Evolutionary conservation across 192 early-diverging fungal genomes (phyloP), one percentile per base, ranked within the genome.

Genomic region (Podochytrium sp.): DNA sequence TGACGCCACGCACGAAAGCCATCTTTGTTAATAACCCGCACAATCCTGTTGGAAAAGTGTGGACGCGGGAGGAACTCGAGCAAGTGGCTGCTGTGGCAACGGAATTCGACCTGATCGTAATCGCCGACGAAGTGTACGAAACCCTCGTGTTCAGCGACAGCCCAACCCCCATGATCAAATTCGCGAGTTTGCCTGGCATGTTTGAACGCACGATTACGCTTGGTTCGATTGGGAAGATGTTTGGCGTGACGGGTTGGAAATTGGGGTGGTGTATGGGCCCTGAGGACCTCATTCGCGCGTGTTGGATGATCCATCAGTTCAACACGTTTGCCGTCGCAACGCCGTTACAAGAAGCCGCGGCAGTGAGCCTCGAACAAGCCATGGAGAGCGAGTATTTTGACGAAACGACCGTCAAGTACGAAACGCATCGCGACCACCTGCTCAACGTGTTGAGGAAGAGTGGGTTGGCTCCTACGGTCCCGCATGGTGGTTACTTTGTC

Each of bases 191-290:
- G 34, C 89, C 93, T 3, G 89, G 90, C 37, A 88, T 97, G 81
- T 97, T 92, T 92, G 89, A 95, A 71, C 89, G 95, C 52, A 97
- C 96, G 3, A 89, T 98, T 50, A 95, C 95, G n/a, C 89, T 96
- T 29, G 94, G 95, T 12, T 92, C 91, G 42, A 91, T 92, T 14
- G 96, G 96, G 52, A 98, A 98, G 80, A 92, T 93, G 81, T 94
- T 96, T 81, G 96, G 94, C 37, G 91, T 94, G 18, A 98, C 96
- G 6, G 96, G 96, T 35, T 98, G 96, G 96, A 95, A 96, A 67
- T 85, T 98, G 42, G 96, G 96, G 42, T 98, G 96, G 96, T 82
- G 89, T 39, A 85, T 96, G 34, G 95, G 91, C 32, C 91, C 92
- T 27, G 83, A 81, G 20, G 80, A 88, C 20, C 67, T 98, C 42